These are phyloP conservation scores for Lachnellula arida DNA, from an alignment of 2,329 filamentous ascomycete genomes.

Conservation along the genomic window DNA sequence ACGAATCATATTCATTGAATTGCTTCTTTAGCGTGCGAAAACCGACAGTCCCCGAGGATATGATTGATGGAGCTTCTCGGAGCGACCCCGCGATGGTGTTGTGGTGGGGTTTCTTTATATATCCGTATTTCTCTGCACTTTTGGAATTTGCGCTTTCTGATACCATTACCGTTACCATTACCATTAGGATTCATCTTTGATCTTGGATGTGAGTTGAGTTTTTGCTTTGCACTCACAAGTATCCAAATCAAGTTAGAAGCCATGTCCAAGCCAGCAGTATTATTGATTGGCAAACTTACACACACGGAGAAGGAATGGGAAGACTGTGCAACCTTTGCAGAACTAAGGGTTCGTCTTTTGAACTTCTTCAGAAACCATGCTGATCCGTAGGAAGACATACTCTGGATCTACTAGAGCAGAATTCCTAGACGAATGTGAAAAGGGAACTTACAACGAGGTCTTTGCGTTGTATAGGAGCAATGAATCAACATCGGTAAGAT, in stretches of 20 bases:
- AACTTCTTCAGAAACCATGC: neutral
- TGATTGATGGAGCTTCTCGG: neutral
- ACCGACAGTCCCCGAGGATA: neutral
- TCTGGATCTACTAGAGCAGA: conserved; percentile 52
- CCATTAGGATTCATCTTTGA: neutral
- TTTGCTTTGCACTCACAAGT: no score
- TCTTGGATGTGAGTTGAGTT: neutral
- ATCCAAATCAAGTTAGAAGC: no score
- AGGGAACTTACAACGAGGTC: conserved; percentile 60
- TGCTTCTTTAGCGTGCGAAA: neutral
- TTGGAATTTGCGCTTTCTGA: neutral
- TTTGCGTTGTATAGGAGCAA: conserved; percentile 68
- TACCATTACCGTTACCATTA: neutral
- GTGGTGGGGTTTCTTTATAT: neutral
- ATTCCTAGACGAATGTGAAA: conserved; percentile 63
- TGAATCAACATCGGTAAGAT: conserved; percentile 47
- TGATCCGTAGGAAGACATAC: conserved; percentile 15
- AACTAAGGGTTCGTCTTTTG: conserved; percentile 19
- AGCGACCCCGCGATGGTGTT: neutral
- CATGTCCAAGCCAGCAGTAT: conserved; percentile 17
- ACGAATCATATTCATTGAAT: neutral
- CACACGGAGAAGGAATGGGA: conserved; percentile 27
- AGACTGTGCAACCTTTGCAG: conserved; percentile 20
- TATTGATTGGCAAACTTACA: conserved; percentile 25
- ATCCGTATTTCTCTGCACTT: neutral